Base-by-base conservation (phyloP, 1,284 basidiomycete genomes). In the Ustilago bromivora region DNA sequence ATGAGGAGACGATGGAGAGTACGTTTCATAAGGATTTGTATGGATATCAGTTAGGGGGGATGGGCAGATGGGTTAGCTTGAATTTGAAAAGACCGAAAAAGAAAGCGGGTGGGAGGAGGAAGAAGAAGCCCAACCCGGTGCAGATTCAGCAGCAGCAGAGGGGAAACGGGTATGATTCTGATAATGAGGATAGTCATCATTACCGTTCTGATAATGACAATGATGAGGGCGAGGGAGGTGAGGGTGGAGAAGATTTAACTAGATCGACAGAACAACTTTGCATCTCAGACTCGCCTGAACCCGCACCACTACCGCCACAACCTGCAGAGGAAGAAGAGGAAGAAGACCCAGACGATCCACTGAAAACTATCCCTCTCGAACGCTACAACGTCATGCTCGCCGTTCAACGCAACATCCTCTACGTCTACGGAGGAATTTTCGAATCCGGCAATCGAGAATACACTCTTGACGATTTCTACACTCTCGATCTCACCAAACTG, bases 351-450 rank as follows among this genome's bases (percentile, higher is more conserved):
- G 91, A 94, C 62, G 94, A 95, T 81, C 93, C 94, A 0, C 87
- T 89, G 40, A 87, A 90, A 69, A 92, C 92, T 0, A 87, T 89
- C 0, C 95, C 95, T 0, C 88, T 93, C 10, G 89, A 91, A 1
- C 89, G 95, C n/a, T 97, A 96, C 87, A 97, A 97, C 79, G 90
- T 93, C 2, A 96, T 97, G 94, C 88, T 96, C 10, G 92, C 94
- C 0, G 91, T 96, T 2, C 89, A 94, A 57, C 90, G 92, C 38
- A 96, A 96, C 85, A 94, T 92, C 6, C 69, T 84, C 53, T 85
- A 78, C 61, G 70, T 81, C 34, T 86, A 84, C 55, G 84, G 84
- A 34, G 84, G 84, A 6, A 86, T 86, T 62, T 84, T 78, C 23
- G 84, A 86, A 64, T 76, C 75, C 12, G 80, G 68, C 57, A 76